Base-by-base conservation (phyloP, 164 flowering plant species). In the Aristolochia contorta region DNA sequence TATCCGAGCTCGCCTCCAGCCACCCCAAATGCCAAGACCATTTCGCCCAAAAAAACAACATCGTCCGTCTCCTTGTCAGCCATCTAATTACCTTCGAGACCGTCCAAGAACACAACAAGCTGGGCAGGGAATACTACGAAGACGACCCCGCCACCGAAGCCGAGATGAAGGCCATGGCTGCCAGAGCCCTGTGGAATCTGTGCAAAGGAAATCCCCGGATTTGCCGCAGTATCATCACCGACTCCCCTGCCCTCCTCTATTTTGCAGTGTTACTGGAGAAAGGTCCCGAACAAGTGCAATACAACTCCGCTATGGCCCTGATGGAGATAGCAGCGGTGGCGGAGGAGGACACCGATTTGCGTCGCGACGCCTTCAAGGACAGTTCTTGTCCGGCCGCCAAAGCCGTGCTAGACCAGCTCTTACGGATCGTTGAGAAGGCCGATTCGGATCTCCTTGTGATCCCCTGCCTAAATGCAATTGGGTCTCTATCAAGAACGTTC, bases 31-130 rank as follows among this genome's bases (percentile, higher is more conserved):
- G n/a, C n/a, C n/a, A n/a, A n/a, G n/a, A n/a, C n/a, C n/a, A n/a
- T n/a, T n/a, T n/a, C n/a, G n/a, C n/a, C n/a, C n/a, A n/a, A n/a
- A n/a, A n/a, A n/a, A n/a, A n/a, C n/a, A n/a, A n/a, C n/a, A 76
- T 75, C 4, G 81, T 89, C 33, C 72, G 90, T 21, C 66, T 90
- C 49, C 87, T 90, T 4, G 97, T 87, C 0, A 74, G 92, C 24
- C 95, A 87, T 71, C 78, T 90, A 0, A 92, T 90, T 0, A n/a
- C n/a, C n/a, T n/a, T n/a, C n/a, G n/a, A n/a, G n/a, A n/a, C n/a
- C n/a, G n/a, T n/a, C n/a, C n/a, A n/a, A n/a, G 85, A 85, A 62
- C 95, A 87, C 75, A 82, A 83, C 16, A 86, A 84, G n/a, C n/a
- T n/a, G 57, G 62, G 86, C 52, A 76, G 88, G 62, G 91, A 84